Conservation (phyloP, 305 asterid genomes). For the Fraxinus sp. region DNA sequence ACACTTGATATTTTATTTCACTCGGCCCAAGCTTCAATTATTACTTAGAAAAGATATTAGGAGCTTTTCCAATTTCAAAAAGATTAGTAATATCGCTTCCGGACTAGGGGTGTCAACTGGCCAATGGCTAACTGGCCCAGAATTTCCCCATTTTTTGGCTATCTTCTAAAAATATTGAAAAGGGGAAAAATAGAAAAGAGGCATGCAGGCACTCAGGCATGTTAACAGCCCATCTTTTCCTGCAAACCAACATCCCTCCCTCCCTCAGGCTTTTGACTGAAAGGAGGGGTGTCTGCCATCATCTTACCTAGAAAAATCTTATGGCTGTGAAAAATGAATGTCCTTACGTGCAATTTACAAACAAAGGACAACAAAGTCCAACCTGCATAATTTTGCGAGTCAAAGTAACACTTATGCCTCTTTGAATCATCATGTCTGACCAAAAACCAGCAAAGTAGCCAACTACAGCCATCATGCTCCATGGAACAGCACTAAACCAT, state of each 20-base stretch:
- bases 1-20: neutral
- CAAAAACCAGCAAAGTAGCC: slow-evolving; percentile 86
- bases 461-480: slow-evolving; percentile 90
- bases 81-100: neutral
- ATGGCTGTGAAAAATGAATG: neutral
- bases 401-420: slow-evolving; percentile 69
- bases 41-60: neutral
- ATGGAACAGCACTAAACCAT: slow-evolving; percentile 97
- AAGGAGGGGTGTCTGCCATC: neutral
- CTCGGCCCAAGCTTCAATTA: neutral
- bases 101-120: neutral
- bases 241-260: neutral
- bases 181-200: neutral
- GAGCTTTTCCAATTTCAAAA: neutral
- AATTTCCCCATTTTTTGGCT: neutral
- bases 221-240: neutral
- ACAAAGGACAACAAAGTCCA: slow-evolving; percentile 11
- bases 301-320: neutral
- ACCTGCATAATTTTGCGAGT: slow-evolving; percentile 99
- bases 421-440: slow-evolving; percentile 82
- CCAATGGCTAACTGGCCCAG: neutral
- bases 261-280: neutral
- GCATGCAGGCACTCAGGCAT: neutral
- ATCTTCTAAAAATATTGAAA: neutral
- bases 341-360: neutral